phyloP scores from a whole-genome alignment of 257 asterid species.

The Avicennia marina region DNA sequence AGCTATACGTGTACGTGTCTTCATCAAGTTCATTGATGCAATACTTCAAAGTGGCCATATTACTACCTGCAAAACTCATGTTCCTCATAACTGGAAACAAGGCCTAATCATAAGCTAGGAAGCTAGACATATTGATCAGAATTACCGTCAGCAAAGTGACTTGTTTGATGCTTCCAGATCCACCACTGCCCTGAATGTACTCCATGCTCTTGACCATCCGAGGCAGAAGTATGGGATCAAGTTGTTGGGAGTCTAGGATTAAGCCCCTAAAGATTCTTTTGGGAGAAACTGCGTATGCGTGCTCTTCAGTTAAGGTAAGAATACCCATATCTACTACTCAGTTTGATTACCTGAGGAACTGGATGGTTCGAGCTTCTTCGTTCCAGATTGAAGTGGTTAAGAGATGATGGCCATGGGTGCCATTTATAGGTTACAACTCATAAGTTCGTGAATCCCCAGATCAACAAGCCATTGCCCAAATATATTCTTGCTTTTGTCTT shows the following conservation, averaged over 20 bases:
- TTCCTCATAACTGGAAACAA: too few relatives aligned
- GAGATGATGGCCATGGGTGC: background rate
- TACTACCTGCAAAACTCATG: slow-evolving; percentile 5
- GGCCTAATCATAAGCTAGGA: too few relatives aligned
- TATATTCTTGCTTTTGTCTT: slow-evolving; percentile 5
- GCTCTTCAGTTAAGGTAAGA: slow-evolving; percentile 3
- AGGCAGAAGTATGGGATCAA: slow-evolving; percentile 17
- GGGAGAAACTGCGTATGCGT: background rate
- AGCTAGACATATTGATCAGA: too few relatives aligned
- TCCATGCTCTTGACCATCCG: slow-evolving; percentile 12
- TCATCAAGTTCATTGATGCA: slow-evolving; percentile 9
- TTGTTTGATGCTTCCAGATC: slow-evolving; percentile 17
- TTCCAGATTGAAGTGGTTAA: background rate
- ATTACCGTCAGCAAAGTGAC: slow-evolving; percentile 14
- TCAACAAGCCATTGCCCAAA: background rate
- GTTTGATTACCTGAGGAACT: background rate
- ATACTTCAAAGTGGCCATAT: background rate
- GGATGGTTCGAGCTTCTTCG: background rate
- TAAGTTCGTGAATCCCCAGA: background rate
- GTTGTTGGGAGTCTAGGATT: slow-evolving; percentile 12
- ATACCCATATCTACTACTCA: background rate
- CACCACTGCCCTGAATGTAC: slow-evolving; percentile 10
- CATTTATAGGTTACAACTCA: background rate
- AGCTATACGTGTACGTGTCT: slow-evolving; percentile 1
- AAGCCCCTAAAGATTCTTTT: slow-evolving; percentile 13